Evolutionary conservation across 1,139 yeast species (phyloP), one percentile per base, ranked within the genome.

Genomic region (Kurtzmaniella quercitrusa): DNA sequence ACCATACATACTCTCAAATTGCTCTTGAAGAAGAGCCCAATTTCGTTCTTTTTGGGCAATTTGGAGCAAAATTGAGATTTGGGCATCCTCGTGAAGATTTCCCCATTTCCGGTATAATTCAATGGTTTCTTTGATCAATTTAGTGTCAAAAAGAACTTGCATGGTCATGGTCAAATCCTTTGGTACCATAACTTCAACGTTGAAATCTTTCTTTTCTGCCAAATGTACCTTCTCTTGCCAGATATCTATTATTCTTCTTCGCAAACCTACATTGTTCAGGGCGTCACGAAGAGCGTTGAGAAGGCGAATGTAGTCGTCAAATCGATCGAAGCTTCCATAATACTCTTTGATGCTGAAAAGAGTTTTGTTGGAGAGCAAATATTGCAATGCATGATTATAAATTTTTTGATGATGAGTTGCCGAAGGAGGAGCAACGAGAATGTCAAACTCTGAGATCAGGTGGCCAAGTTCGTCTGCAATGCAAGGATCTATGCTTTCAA

Each of bases 1-100:
- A 2, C 82, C 82, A 48, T 80, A 76, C 58, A 84, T 66, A 2
- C 68, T 71, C 48, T 84, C 87, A 54, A 87, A 83, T 40, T 79
- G 75, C n/a, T 63, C 53, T 55, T 83, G 84, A 47, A 88, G 66
- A 5, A 74, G 64, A 22, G 63, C 62, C 85, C 89, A 85, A 49
- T 82, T 78, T 36, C 75, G 69, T 14, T 67, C 59, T 35, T 67
- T 63, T 2, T 85, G 80, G 46, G 82, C 71, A 2, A 82, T 67
- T 14, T 61, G 50, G 34, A 81, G 62, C 14, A 80, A 52, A 6
- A 71, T 61, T 36, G 71, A 74, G 43, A 78, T 73, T 46, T 71
- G 76, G 30, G 59, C 63, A 33, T 65, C 72, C 44, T 60, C 51
- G 28, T 65, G 67, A 8, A 67, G 47, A 2, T 52, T 44, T 2